phyloP scores from a whole-genome alignment of 371 early-diverging fungal genomes.

The Mortierella sp. region DNA sequence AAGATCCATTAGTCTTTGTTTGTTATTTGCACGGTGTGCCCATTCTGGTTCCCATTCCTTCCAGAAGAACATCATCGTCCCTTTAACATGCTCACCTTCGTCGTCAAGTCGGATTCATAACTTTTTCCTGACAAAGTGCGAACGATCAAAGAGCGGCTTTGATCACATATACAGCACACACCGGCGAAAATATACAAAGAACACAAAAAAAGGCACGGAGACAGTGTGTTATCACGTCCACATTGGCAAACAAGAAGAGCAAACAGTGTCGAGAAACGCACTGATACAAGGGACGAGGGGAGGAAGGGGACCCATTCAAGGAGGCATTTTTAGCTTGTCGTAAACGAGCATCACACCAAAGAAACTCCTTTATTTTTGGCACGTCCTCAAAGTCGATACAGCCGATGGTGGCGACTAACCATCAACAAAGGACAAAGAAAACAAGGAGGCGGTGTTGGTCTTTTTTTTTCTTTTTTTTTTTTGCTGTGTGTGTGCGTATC shows the following conservation, averaged over 20 bases:
- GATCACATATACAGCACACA: background rate
- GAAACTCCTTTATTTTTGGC: background rate
- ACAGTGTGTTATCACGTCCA: too few relatives aligned
- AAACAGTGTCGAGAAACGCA: too few relatives aligned
- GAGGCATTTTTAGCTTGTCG: background rate
- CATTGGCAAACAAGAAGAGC: background rate
- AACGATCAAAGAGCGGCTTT: background rate
- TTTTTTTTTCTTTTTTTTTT: background rate
- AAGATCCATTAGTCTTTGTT: background rate
- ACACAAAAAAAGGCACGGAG: conserved; percentile 1
- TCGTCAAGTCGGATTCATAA: background rate
- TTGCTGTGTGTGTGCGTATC: background rate
- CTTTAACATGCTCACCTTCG: background rate
- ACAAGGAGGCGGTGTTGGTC: background rate
- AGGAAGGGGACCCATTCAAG: background rate
- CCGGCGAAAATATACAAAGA: background rate
- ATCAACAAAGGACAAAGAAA: background rate
- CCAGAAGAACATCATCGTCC: background rate
- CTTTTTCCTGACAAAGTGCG: background rate
- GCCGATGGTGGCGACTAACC: conserved; percentile 1
- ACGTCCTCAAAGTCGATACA: background rate
- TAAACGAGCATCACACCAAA: background rate
- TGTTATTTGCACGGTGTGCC: background rate
- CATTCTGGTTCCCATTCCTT: conserved; percentile 5
- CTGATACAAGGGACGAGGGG: conserved; percentile 2